These are phyloP conservation scores for Pyrenophora seminiperda DNA, from an alignment of 2,329 filamentous ascomycete species.

Conservation along the genomic window DNA sequence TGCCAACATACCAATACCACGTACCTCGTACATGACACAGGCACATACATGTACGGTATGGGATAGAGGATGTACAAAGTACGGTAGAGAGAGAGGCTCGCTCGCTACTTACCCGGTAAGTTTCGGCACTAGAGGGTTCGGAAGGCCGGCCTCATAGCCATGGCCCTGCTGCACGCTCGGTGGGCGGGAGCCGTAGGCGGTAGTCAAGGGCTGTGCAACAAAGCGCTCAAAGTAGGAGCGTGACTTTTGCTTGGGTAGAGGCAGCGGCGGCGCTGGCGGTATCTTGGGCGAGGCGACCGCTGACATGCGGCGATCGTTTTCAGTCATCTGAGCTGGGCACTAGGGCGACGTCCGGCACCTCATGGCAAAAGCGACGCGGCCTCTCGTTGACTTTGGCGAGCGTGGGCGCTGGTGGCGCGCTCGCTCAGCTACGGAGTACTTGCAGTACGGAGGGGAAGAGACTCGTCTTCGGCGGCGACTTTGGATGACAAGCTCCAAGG, in stretches of 20 bases:
- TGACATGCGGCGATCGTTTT: constrained; percentile 19
- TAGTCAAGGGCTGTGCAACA: constrained; percentile 59
- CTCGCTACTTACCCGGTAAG: constrained; percentile 41
- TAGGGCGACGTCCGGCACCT: not conserved
- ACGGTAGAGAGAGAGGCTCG: not conserved
- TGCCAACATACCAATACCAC: not conserved
- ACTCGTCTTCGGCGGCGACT: too few species aligned
- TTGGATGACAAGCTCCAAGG: not conserved
- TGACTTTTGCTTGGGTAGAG: constrained; percentile 38
- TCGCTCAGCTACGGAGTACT: too few species aligned
- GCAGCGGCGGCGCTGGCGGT: constrained; percentile 45
- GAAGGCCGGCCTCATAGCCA: constrained; percentile 45
- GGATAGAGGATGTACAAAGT: too few species aligned
- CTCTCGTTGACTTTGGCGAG: not conserved
- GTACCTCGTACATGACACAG: not conserved
- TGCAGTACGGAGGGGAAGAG: too few species aligned
- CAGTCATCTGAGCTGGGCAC: constrained; percentile 7
- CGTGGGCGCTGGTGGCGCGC: not conserved
- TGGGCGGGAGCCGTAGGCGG: constrained; percentile 58
- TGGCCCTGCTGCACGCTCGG: constrained; percentile 55
- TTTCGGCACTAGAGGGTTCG: constrained; percentile 45
- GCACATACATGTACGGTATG: too few species aligned
- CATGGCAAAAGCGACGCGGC: not conserved
- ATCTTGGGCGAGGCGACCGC: constrained; percentile 21
- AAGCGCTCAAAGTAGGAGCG: constrained; percentile 56